Base-by-base conservation (phyloP, 306 rosid species). In the Pterocarpus macrocarpus region DNA sequence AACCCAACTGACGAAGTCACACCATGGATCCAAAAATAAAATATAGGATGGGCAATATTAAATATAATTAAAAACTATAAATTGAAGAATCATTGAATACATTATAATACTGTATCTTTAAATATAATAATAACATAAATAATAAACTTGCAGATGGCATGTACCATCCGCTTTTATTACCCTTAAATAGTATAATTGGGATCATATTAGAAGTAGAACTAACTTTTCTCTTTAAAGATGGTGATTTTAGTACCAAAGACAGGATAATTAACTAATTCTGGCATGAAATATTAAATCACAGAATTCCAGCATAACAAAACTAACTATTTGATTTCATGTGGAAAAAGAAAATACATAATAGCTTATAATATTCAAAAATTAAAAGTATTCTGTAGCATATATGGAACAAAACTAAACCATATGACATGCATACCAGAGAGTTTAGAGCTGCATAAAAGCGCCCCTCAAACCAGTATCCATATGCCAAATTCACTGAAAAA, bases 391-490 rank as follows among this genome's bases (percentile, higher is more conserved):
- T 16, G 16, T 45, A 53, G 35, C 39, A 22, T n/a, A 73, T 47
- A 67, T 65, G 44, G 82, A 80, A 62, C 84, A 5, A 47, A 78
- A 57, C 75, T 80, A 73, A 78, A 64, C 71, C 53, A 62, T 57
- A 65, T 7, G 63, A 64, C 49, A 53, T 65, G 62, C 88, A 38
- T 89, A 93, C 97, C 97, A 92, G 83, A 78, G 88, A 84, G 82
- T 94, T 90, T 76, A 95, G 44, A 67, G 99, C 94, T 47, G 91
- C 88, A 84, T 91, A 93, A 80, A 79, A 87, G 57, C 80, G 82
- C 79, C 90, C 95, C 83, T 90, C 84, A 34, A 92, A 81, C 99
- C 92, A 95, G 82, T 78, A 88, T 78, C 94, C 99, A 88, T 91
- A 93, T 45, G 92, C 95, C 90, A 95, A 81, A 83, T 95, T 95